Conservation (phyloP, 1,139 yeast species). For the Hemisphaericaspora xylanilytica region DNA sequence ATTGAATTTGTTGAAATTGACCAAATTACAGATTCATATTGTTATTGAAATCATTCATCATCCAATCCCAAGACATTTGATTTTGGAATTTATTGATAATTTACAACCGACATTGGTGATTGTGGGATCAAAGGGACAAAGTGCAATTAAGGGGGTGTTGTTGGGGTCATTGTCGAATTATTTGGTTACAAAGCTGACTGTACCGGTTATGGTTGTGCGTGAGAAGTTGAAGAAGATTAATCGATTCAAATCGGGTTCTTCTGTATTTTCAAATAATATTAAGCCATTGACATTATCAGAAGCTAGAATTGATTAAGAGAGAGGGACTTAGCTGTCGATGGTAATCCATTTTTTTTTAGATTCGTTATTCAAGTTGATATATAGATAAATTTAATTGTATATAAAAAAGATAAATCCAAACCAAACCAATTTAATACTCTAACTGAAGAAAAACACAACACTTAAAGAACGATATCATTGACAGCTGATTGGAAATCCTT, state of each 20-base stretch:
- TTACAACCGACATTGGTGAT: constrained; percentile 80
- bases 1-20: constrained; percentile 58
- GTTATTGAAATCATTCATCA: constrained; percentile 79
- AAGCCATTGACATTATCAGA: constrained; percentile 50
- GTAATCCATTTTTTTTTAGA: neutral
- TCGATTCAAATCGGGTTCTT: constrained; percentile 50
- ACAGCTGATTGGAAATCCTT: constrained; percentile 53
- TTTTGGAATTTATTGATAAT: constrained; percentile 79
- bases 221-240: constrained; percentile 75
- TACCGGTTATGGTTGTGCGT: constrained; percentile 90
- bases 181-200: constrained; percentile 71
- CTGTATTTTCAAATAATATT: constrained; percentile 48
- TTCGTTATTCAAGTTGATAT: too few relatives aligned
- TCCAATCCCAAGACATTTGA: constrained; percentile 82
- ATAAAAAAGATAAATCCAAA: too few relatives aligned
- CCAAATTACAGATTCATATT: constrained; percentile 74
- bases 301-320: constrained; percentile 42
- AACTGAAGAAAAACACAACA: neutral
- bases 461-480: constrained; percentile 6
- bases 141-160: constrained; percentile 73
- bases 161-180: constrained; percentile 76
- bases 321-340: neutral
- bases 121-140: constrained; percentile 76
- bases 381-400: too few relatives aligned
- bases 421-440: neutral